Evolutionary conservation across 371 early-diverging fungal genomes (phyloP).

Genomic region (Fennellomyces sp.): DNA sequence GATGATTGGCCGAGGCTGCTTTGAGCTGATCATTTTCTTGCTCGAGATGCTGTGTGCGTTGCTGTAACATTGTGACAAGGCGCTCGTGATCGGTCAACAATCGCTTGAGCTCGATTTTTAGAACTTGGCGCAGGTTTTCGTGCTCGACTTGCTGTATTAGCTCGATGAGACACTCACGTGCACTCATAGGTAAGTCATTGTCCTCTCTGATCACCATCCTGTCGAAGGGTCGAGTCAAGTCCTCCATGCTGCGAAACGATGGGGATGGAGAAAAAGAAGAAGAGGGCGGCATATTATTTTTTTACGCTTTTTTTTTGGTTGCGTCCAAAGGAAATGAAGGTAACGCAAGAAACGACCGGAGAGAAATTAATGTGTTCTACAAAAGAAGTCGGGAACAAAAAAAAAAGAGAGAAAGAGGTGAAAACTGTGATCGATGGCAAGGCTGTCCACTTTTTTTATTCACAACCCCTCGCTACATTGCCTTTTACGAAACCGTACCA

Average conservation of each 20-base stretch:
- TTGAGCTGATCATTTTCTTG: slow-evolving; percentile 36
- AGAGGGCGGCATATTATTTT: slow-evolving; percentile 1
- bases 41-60: slow-evolving; percentile 23
- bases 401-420: neutral
- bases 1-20: slow-evolving; percentile 27
- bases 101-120: slow-evolving; percentile 25
- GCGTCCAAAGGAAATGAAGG: neutral
- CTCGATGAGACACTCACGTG: slow-evolving; percentile 18
- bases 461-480: neutral
- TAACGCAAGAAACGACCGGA: slow-evolving; percentile 5
- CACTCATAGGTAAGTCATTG: slow-evolving; percentile 5
- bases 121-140: slow-evolving; percentile 14
- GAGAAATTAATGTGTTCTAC: slow-evolving; percentile 4
- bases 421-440: neutral
- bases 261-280: slow-evolving; percentile 4
- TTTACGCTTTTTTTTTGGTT: neutral
- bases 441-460: no score
- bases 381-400: slow-evolving; percentile 6
- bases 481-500: neutral
- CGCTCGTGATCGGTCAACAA: slow-evolving; percentile 36
- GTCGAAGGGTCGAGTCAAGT: slow-evolving; percentile 1
- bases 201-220: neutral
- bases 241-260: slow-evolving; percentile 7
- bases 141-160: slow-evolving; percentile 26
- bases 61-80: slow-evolving; percentile 31